Percentiles rank a stretch among this genome's conserved stretches.
Evolutionary conservation across 805 yeast species (phyloP).

Genomic region (Schwanniomyces pseudopolymorphus): DNA sequence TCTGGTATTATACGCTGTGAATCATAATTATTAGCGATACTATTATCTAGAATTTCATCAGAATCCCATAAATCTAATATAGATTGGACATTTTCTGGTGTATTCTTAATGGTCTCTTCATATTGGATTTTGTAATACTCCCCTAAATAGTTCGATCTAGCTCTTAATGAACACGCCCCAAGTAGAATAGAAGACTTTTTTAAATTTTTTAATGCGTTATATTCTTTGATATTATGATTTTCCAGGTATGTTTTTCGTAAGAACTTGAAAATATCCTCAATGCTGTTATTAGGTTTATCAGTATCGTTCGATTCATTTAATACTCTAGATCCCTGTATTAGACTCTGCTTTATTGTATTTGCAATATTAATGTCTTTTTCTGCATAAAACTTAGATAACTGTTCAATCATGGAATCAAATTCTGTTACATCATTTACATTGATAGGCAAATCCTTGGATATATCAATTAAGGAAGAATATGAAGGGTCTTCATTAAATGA

Average conservation of each 20-base stretch:
- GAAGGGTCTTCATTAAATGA: background rate
- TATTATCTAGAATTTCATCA: conserved; percentile 4
- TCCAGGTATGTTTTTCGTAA: conserved; percentile 4
- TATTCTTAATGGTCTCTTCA: conserved; percentile 1
- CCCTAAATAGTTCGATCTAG: conserved; percentile 4
- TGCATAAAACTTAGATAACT: conserved; percentile 25
- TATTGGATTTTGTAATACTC: conserved; percentile 3
- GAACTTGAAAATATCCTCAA: conserved; percentile 3
- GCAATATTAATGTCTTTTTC: conserved; percentile 20
- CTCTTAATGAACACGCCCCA: conserved; percentile 13
- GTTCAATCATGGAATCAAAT: conserved; percentile 40
- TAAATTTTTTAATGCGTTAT: conserved; percentile 5
- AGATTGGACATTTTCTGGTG: conserved; percentile 8
- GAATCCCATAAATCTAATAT: conserved; percentile 15
- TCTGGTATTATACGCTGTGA: conserved; percentile 5
- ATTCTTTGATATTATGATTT: conserved; percentile 2
- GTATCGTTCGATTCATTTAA: background rate
- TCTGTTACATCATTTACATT: conserved; percentile 25
- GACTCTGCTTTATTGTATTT: conserved; percentile 1
- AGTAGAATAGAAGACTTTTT: conserved; percentile 9
- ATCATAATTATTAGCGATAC: conserved; percentile 2
- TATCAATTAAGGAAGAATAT: conserved; percentile 16
- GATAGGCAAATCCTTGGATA: conserved; percentile 22
- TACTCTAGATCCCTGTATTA: conserved; percentile 1
- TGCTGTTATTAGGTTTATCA: background rate